Base-by-base conservation (phyloP, 345 rosid genomes). In the Excoecaria agallocha region DNA sequence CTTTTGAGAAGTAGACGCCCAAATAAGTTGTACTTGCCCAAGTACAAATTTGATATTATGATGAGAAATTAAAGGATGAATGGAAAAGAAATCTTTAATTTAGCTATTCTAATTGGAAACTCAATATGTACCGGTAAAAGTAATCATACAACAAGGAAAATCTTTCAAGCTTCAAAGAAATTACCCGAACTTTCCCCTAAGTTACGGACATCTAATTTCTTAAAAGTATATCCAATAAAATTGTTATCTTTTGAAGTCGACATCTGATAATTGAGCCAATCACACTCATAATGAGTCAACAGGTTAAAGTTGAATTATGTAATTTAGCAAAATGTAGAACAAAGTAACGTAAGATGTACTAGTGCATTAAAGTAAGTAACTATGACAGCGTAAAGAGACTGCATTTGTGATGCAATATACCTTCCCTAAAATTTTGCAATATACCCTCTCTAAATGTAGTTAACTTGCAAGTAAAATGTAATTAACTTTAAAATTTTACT, bases 191-290 rank as follows among this genome's bases (percentile, higher is more conserved):
- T 89, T 73, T 89, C 91, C 66, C 92, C 77, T 39, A 98, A 87
- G 78, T 86, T 92, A 59, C 85, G 84, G 71, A 87, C 82, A 73
- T 93, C 98, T 50, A 97, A 92, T 81, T 95, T 93, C 83, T 87
- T 91, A 80, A 80, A 95, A 59, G 99, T 95, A 78, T 87, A 93
- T 81, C 99, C 99, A 22, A 95, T 90, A 89, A 95, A 95, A 76
- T 93, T 91, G 73, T 81, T 86, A 80, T 95, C 99, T 81, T 86
- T 95, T 24, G 98, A 95, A 61, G 99, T 86, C 88, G 92, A 76
- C 98, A 95, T 95, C 98, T 95, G 96, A 77, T 75, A 65, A 80
- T 43, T 46, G 76, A 69, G 79, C 39, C 70, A 68, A 66, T 49
- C 63, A 35, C 16, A 12, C 46, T 38, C 20, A 63, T 73, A 30